Base-by-base conservation (phyloP, 495 filamentous ascomycete species). In the Tetracladium setigerum region DNA sequence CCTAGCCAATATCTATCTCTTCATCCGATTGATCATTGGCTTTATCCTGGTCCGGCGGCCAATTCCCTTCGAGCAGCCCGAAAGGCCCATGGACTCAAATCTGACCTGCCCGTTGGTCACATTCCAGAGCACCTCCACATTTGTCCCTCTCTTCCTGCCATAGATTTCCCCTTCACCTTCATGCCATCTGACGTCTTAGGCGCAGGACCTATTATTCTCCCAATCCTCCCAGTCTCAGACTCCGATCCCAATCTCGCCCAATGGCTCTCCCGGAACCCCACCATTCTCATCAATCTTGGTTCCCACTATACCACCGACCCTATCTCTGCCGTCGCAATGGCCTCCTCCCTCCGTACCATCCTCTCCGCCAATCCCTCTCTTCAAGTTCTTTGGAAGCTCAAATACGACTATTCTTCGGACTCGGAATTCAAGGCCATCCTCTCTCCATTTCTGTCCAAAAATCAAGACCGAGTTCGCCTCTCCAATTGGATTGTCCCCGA, bases 331-430 rank as follows among this genome's bases (percentile, higher is more conserved):
- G 22, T 27, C 22, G 22, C 22, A 3, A 27, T 27, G 22, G 22
- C 22, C 3, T 27, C 22, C 7, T 27, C 22, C 22, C 22, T 27
- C 22, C 22, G 22, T 27, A 27, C 22, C 7, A 7, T 27, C 22
- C 22, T 27, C 22, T 3, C 7, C 7, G 22, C 22, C 22, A 27
- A 27, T 7, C 22, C 22, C 22, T 60, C 67, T 22, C 41, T 71
- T 17, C 72, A 71, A 41, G 48, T 76, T 4, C 50, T 78, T 1
- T 78, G 74, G 74, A 78, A 76, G 30, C 41, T 52, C 36, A 52
- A 52, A 27, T 27, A 27, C 22, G 22, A 27, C 7, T 27, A 27
- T 27, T 27, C 22, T 7, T 27, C 22, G 3, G 7, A 27, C 22
- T 3, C 22, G 22, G 22, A 27, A 27, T 27, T 27, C 22, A 27